A percentile compares a stretch with the other conserved stretches of the same genome.
Conservation (phyloP, 2,329 filamentous ascomycete genomes). For the Fusarium buxicola region DNA sequence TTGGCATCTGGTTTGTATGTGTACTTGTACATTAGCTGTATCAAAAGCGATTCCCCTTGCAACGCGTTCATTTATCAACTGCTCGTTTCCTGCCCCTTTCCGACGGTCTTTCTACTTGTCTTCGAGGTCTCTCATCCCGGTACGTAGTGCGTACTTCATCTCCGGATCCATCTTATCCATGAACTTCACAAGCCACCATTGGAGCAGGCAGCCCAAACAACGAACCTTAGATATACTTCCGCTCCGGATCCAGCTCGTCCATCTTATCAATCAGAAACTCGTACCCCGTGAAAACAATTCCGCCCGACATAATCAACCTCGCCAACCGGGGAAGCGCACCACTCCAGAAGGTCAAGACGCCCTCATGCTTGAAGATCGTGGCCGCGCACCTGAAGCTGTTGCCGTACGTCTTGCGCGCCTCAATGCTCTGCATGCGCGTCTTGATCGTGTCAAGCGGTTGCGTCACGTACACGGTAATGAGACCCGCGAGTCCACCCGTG, state of each 20-base stretch:
- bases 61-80: slow-evolving; percentile 12
- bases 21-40: slow-evolving; percentile 45
- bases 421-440: slow-evolving; percentile 97
- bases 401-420: slow-evolving; percentile 82
- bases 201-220: no score
- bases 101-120: slow-evolving; percentile 25
- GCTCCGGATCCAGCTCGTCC: slow-evolving; percentile 82
- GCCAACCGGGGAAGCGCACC: slow-evolving; percentile 89
- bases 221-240: slow-evolving; percentile 76
- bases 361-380: slow-evolving; percentile 89
- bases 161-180: no score
- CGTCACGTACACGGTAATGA: slow-evolving; percentile 87
- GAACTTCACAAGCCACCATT: background rate
- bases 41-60: slow-evolving; percentile 35
- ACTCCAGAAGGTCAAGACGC: slow-evolving; percentile 91
- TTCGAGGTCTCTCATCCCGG: background rate
- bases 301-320: slow-evolving; percentile 88
- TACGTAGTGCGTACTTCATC: no score
- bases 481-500: slow-evolving; percentile 87
- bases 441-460: slow-evolving; percentile 92
- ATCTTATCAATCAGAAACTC: slow-evolving; percentile 96
- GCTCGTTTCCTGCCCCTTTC: slow-evolving; percentile 19
- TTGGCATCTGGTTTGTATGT: slow-evolving; percentile 39
- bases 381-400: slow-evolving; percentile 88
- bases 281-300: slow-evolving; percentile 98